Percentiles rank a stretch among this genome's conserved stretches.
phyloP scores from a whole-genome alignment of 2,329 filamentous ascomycete species.

The Phialocephala sp. region DNA sequence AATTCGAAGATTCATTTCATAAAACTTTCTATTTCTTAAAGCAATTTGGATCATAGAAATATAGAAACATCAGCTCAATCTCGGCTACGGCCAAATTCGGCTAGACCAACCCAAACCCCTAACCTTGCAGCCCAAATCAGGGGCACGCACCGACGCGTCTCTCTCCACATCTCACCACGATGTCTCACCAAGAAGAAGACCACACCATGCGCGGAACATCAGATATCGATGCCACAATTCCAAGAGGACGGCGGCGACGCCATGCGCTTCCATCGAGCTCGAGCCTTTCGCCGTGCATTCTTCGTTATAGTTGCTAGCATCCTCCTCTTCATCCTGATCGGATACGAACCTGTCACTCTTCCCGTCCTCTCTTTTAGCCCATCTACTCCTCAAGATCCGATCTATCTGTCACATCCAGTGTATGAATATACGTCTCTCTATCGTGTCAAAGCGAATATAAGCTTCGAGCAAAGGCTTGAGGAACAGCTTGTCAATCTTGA shows the following conservation, averaged over 20 bases:
- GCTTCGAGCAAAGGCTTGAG: slow-evolving; percentile 29
- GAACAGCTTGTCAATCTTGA: slow-evolving; percentile 28
- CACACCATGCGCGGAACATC: background rate
- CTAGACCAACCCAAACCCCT: background rate
- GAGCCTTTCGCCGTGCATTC: slow-evolving; percentile 3
- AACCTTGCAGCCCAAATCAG: background rate
- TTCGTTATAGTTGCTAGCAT: slow-evolving; percentile 7
- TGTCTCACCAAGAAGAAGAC: background rate
- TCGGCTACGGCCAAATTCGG: background rate
- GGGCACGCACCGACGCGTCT: slow-evolving; percentile 6
- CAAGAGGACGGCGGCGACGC: slow-evolving; percentile 1
- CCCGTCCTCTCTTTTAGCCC: background rate
- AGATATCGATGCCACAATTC: background rate
- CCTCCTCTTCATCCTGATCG: slow-evolving; percentile 21
- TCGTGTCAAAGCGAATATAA: slow-evolving; percentile 23
- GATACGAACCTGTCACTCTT: slow-evolving; percentile 18
- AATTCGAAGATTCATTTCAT: no score
- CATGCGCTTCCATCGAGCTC: slow-evolving; percentile 4
- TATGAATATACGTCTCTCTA: slow-evolving; percentile 35
- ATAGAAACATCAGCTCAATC: slow-evolving; percentile 4
- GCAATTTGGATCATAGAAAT: no score
- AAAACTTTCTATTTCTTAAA: no score
- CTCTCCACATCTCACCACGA: background rate
- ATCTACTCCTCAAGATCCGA: background rate
- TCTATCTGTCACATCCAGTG: slow-evolving; percentile 14